Conservation (phyloP, 768 basidiomycete species). For the Russula dissimulans region DNA sequence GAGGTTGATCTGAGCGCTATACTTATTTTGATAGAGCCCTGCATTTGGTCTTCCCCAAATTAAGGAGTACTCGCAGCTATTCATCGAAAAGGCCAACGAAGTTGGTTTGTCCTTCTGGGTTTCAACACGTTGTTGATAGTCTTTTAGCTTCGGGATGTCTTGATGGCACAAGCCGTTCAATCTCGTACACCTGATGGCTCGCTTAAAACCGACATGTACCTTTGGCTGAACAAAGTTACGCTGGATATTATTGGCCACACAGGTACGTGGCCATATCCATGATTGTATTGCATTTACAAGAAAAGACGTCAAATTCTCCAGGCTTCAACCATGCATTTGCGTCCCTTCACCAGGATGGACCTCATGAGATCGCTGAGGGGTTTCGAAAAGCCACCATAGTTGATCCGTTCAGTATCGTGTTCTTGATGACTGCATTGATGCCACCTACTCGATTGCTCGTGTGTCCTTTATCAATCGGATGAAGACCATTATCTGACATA, state of each 20-base stretch:
- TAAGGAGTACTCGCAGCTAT: conserved; percentile 6
- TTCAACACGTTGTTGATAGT: background rate
- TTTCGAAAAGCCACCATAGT: conserved; percentile 5
- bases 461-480: background rate
- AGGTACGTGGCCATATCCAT: background rate
- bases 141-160: conserved; percentile 5
- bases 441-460: conserved; percentile 9
- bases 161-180: background rate
- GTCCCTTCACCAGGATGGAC: background rate
- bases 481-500: background rate
- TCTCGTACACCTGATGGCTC: conserved; percentile 1
- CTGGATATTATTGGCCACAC: conserved; percentile 13
- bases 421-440: background rate
- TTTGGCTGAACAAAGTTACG: conserved; percentile 12
- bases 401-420: conserved; percentile 6
- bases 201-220: background rate
- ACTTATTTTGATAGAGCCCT: conserved; percentile 8
- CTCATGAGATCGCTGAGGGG: conserved; percentile 5
- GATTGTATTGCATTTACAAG: background rate
- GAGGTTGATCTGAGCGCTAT: background rate
- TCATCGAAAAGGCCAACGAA: conserved; percentile 16
- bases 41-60: conserved; percentile 12
- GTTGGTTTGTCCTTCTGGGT: background rate
- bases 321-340: conserved; percentile 15
- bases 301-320: background rate